A percentile compares a stretch with the other conserved stretches of the same genome.
phyloP scores from a whole-genome alignment of 208 protist species.

The Angomonas desouzai region DNA sequence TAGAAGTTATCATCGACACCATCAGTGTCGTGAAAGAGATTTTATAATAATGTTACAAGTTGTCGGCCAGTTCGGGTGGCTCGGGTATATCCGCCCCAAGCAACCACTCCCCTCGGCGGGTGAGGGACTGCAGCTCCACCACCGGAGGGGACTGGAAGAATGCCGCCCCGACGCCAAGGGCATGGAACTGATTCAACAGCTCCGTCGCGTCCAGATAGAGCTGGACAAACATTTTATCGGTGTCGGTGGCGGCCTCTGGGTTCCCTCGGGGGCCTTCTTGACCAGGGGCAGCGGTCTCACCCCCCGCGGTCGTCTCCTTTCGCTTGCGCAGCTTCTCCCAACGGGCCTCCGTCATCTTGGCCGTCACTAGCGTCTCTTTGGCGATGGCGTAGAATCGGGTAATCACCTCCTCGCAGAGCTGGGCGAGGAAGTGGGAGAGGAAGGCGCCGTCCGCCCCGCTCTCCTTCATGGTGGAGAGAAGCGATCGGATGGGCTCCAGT shows the following conservation, averaged over 20 bases:
- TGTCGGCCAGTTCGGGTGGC: slow-evolving; percentile 53
- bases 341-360: slow-evolving; percentile 84
- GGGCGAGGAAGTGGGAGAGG: background rate
- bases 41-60: background rate
- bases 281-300: background rate
- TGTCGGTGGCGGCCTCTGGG: slow-evolving; percentile 62
- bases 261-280: slow-evolving; percentile 22
- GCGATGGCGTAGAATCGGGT: slow-evolving; percentile 46
- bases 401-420: slow-evolving; percentile 24
- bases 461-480: slow-evolving; percentile 19
- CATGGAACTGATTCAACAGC: slow-evolving; percentile 21
- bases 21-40: background rate
- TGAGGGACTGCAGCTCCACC: slow-evolving; percentile 24
- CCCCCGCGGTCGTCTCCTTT: slow-evolving; percentile 33
- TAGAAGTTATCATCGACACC: too few species aligned
- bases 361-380: slow-evolving; percentile 68
- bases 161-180: slow-evolving; percentile 8
- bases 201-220: slow-evolving; percentile 73
- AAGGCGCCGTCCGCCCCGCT: slow-evolving; percentile 13
- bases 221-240: slow-evolving; percentile 87
- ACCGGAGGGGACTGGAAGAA: slow-evolving; percentile 20
- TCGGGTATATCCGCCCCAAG: slow-evolving; percentile 61
- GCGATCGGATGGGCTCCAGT: slow-evolving; percentile 50
- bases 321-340: slow-evolving; percentile 83
- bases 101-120: slow-evolving; percentile 78